A percentile compares a stretch with the other conserved stretches of the same genome.
Conservation (phyloP, 1,284 basidiomycete species). For the Hypsizygus ulmarius region DNA sequence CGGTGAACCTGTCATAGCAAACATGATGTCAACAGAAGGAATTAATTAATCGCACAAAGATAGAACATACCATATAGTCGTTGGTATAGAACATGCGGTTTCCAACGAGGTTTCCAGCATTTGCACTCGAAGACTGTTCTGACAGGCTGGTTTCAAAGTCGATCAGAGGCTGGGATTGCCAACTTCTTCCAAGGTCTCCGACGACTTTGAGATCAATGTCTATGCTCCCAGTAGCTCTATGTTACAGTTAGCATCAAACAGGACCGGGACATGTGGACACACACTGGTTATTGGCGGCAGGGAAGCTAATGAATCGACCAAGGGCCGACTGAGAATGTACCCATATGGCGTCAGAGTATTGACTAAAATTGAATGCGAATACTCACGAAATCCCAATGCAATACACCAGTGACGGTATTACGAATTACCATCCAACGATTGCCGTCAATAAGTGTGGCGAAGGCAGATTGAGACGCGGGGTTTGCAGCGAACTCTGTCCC, state of each 20-base stretch:
- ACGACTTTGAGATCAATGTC: conserved; percentile 56
- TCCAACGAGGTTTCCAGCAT: conserved; percentile 55
- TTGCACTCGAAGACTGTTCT: conserved; percentile 42
- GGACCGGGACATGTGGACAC: conserved; percentile 18
- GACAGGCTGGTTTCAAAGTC: conserved; percentile 41
- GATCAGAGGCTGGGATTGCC: conserved; percentile 46
- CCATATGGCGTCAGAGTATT: neutral
- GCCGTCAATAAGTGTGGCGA: conserved; percentile 51
- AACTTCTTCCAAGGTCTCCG: conserved; percentile 47
- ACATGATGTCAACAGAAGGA: neutral
- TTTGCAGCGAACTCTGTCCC: conserved; percentile 53
- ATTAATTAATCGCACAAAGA: neutral
- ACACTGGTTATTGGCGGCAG: conserved; percentile 53
- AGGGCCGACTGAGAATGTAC: conserved; percentile 43
- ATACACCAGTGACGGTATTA: conserved; percentile 51
- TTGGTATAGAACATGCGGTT: conserved; percentile 67
- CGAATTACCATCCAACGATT: conserved; percentile 65
- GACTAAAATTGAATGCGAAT: neutral
- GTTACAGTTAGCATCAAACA: neutral
- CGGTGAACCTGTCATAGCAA: conserved; percentile 49
- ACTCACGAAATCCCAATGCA: conserved; percentile 66
- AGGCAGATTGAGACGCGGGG: conserved; percentile 37
- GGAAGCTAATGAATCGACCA: conserved; percentile 59
- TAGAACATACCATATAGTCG: conserved; percentile 59
- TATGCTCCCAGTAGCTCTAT: conserved; percentile 53